Evolutionary conservation across 2,329 filamentous ascomycete genomes (phyloP), one percentile per base, ranked within the genome.

Genomic region (Paracorniculantispora psalliotae): DNA sequence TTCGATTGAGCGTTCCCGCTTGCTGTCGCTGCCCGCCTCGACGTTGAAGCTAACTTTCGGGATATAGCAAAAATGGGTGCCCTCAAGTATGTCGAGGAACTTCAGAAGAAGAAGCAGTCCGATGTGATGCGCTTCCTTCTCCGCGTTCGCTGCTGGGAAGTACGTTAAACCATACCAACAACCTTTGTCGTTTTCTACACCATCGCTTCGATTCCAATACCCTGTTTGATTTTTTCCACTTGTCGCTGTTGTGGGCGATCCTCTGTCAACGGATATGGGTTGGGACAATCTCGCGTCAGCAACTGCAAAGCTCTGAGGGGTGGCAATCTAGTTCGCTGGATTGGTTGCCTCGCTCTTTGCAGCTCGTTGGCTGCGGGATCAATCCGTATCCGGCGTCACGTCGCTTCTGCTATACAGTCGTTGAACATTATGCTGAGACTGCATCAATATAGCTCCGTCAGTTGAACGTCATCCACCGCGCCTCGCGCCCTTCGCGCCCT

Each of bases 41-140:
- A 28, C 28, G 26, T 57, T 55, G 49, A 67, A 63, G 63, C 69
- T 72, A 64, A 70, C 65, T 49, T 66, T 61, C 9, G 6, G 54
- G 64, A 70, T 35, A 19, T 69, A 84, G 81, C 74, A 77, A 85
- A 93, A 87, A 97, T 97, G 94, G 94, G 94, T 90, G 93, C 93
- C 85, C 91, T 97, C 81, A 99, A 99, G 85, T 99, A 96, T 86
- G 91, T 99, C 83, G 96, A 99, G 88, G 94, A 99, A 88, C 90
- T 99, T 85, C 92, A 97, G 82, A 97, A 99, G 92, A 97, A 96
- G 91, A 99, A 99, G 92, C 94, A 99, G 89, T 96, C 91, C 80
- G 94, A 99, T 87, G 90, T 99, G 77, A 91, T 97, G 85, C 92
- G 92, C 85, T 99, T 99, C 88, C 89, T 99, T 83, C 91, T 97